phyloP scores from a whole-genome alignment of 2,329 filamentous ascomycete genomes.

The Venturia carpophila region DNA sequence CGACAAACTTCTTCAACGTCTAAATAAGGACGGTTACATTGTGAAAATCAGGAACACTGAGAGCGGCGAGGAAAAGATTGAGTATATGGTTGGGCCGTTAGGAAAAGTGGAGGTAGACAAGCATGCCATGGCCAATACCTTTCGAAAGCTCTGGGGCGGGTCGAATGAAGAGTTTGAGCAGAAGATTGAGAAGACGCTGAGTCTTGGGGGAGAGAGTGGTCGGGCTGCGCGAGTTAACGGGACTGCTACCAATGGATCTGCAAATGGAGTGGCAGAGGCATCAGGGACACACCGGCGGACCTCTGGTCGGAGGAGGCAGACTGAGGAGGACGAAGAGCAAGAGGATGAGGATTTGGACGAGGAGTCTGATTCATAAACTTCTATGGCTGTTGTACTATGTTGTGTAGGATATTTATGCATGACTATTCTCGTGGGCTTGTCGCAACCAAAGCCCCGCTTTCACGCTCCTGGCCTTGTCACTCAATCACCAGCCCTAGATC shows the following conservation, averaged over 20 bases:
- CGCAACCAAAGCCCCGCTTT: neutral
- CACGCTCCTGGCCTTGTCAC: neutral
- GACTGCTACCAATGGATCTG: slow-evolving; percentile 13
- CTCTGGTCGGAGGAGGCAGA: slow-evolving; percentile 1
- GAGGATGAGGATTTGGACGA: slow-evolving; percentile 6
- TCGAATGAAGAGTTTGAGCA: slow-evolving; percentile 21
- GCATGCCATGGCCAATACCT: slow-evolving; percentile 64
- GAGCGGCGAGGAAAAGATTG: slow-evolving; percentile 67
- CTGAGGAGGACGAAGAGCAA: slow-evolving; percentile 22
- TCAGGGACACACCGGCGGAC: slow-evolving; percentile 3
- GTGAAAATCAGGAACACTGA: slow-evolving; percentile 59
- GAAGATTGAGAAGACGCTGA: slow-evolving; percentile 29
- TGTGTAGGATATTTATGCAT: neutral
- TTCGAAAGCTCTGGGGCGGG: slow-evolving; percentile 48
- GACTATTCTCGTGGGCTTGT: neutral
- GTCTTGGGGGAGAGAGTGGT: neutral
- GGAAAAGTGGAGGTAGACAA: slow-evolving; percentile 78
- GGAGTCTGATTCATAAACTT: neutral
- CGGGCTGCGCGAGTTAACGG: slow-evolving; percentile 22
- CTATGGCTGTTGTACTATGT: neutral
- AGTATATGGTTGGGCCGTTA: slow-evolving; percentile 77
- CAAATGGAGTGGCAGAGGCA: neutral
- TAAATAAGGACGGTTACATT: slow-evolving; percentile 79
- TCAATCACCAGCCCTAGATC: neutral
- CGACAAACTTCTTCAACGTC: slow-evolving; percentile 62